Conservation (phyloP, 768 basidiomycete genomes). For the Postia placenta region DNA sequence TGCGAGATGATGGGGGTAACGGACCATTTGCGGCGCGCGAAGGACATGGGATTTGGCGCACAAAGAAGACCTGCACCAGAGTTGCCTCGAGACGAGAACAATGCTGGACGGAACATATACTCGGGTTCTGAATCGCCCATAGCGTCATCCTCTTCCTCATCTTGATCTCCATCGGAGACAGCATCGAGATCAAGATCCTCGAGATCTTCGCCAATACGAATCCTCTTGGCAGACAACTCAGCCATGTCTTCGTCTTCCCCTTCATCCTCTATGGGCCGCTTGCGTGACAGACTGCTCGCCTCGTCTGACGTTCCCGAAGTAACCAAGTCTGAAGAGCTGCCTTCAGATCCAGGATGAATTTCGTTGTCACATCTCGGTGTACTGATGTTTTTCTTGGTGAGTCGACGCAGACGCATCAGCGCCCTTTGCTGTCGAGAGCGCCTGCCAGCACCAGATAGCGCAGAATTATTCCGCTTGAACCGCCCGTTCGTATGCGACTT, state of each 20-base stretch:
- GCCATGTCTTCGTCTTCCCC: slow-evolving; percentile 11
- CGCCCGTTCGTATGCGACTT: slow-evolving; percentile 45
- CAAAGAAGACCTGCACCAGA: slow-evolving; percentile 13
- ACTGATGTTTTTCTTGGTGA: too few relatives aligned
- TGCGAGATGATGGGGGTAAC: neutral
- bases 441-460: slow-evolving; percentile 14
- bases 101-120: slow-evolving; percentile 9
- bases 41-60: slow-evolving; percentile 27
- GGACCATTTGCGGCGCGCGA: slow-evolving; percentile 29
- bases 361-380: neutral
- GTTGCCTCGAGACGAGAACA: slow-evolving; percentile 8
- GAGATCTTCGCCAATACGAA: slow-evolving; percentile 5
- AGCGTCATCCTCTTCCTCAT: slow-evolving; percentile 9
- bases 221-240: slow-evolving; percentile 11
- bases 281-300: neutral
- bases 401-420: neutral
- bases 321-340: neutral
- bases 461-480: slow-evolving; percentile 31
- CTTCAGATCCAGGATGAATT: neutral
- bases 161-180: slow-evolving; percentile 8
- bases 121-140: slow-evolving; percentile 12
- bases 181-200: too few relatives aligned
- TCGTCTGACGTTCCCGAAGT: neutral
- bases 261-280: slow-evolving; percentile 2
- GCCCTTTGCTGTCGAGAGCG: slow-evolving; percentile 4